Evolutionary conservation across 345 rosid species (phyloP).

Genomic region (Gossypium thurberi): DNA sequence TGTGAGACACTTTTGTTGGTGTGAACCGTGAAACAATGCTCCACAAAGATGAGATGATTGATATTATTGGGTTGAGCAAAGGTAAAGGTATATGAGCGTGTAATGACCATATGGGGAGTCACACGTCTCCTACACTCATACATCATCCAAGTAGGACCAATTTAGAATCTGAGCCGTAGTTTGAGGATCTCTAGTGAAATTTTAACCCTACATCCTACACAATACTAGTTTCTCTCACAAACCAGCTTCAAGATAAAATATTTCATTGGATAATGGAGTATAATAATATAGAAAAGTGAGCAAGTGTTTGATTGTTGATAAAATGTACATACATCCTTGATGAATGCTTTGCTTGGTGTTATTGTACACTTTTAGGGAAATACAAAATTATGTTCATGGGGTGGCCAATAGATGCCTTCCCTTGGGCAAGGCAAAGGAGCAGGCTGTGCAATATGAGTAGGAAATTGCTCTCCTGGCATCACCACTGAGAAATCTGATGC

Average conservation of each 20-base stretch:
- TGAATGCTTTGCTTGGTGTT: conserved; percentile 2
- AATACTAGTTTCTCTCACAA: neutral
- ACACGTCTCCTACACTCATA: too few species aligned
- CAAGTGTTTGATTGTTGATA: neutral
- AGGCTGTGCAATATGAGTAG: conserved; percentile 75
- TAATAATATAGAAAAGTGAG: neutral
- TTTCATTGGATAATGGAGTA: conserved; percentile 10
- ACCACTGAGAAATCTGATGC: conserved; percentile 65
- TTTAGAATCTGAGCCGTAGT: too few species aligned
- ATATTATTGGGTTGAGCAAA: too few species aligned
- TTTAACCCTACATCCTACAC: neutral
- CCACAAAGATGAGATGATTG: too few species aligned
- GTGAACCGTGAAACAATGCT: too few species aligned
- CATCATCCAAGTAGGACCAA: too few species aligned
- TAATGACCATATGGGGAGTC: too few species aligned
- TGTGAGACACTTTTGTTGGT: too few species aligned
- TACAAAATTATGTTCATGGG: conserved; percentile 38
- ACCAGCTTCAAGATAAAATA: conserved; percentile 2
- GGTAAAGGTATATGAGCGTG: too few species aligned
- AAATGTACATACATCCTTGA: conserved; percentile 7
- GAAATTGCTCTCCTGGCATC: conserved; percentile 80
- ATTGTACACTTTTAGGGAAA: conserved; percentile 13
- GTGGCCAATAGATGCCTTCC: conserved; percentile 63
- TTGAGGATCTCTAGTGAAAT: too few species aligned
- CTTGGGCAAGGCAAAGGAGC: conserved; percentile 75